Evolutionary conservation across 2,329 filamentous ascomycete genomes (phyloP), one percentile per base, ranked within the genome.

Genomic region (Pseudopithomyces maydicus): DNA sequence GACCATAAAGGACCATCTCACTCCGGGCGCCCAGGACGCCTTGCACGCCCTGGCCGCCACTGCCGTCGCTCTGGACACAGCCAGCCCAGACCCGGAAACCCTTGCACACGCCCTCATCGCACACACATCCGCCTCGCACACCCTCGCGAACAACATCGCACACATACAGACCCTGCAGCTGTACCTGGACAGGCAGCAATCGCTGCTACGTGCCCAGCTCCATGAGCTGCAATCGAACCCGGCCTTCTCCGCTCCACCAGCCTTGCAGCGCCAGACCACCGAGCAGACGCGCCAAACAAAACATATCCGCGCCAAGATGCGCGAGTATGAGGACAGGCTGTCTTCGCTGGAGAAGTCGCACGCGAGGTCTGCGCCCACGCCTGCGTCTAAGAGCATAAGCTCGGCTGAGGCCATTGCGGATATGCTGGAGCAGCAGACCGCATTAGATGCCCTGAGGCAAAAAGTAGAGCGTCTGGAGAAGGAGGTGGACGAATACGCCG

Each of bases 211-310:
- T 19, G 55, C 61, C 10, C 71, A 74, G 32, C 68, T 78, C 33
- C 53, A 59, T 14, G 54, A 67, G n/a, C 58, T 78, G 1, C 64
- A 68, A 50, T 62, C 58, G 10, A 64, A 72, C 12, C 71, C 74
- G 6, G 68, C 68, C 0, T 79, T 80, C 62, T 56, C 70, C n/a
- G 63, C 84, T 15, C 82, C 85, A 0, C 76, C 86, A 0, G 69
- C 84, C 0, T 77, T 93, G 3, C 84, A 86, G 11, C 86, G 86
- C 62, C 84, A 88, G 62, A 94, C 92, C n/a, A 81, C 88, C 3
- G 89, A 95, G 49, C 85, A 90, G 76, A 86, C 88, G 62, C 86
- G 90, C 53, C 86, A 83, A 54, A 85, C 89, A 47, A 92, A 91
- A 71, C 77, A 84, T n/a, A 79, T 91, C 36, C 78, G 82, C 14